phyloP scores from a whole-genome alignment of 75 land plant genomes.

The Adiantum capillusveneris region DNA sequence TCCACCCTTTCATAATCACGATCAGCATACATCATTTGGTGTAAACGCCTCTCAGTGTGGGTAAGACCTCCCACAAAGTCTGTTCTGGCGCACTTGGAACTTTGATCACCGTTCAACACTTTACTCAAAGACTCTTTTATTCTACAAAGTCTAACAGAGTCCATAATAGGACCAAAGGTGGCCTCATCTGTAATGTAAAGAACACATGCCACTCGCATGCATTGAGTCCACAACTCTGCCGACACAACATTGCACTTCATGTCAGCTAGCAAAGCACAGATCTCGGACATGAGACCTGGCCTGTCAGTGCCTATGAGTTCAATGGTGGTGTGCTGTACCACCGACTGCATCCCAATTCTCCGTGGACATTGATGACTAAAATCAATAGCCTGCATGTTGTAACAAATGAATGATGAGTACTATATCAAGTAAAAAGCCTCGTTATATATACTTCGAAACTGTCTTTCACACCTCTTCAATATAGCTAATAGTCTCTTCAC shows the following conservation, averaged over 20 bases:
- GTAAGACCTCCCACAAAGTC: conserved; percentile 26
- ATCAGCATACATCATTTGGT: conserved; percentile 75
- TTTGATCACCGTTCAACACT: conserved; percentile 16
- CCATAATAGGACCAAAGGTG: conserved; percentile 16
- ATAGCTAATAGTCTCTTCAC: neutral
- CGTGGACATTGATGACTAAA: conserved; percentile 3
- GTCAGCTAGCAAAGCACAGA: conserved; percentile 20
- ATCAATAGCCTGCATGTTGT: neutral
- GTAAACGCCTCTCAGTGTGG: conserved; percentile 71
- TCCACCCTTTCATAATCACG: conserved; percentile 43
- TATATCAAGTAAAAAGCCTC: neutral
- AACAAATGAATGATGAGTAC: neutral
- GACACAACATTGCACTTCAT: conserved; percentile 24
- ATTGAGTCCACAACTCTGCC: conserved; percentile 38
- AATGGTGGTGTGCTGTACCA: conserved; percentile 24
- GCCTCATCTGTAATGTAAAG: conserved; percentile 21
- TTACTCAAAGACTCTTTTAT: conserved; percentile 14
- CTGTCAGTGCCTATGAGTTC: conserved; percentile 29
- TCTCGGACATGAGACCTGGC: conserved; percentile 32
- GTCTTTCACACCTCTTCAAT: conserved; percentile 13
- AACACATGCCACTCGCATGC: conserved; percentile 23
- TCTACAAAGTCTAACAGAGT: neutral
- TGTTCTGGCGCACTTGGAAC: conserved; percentile 8
- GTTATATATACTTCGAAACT: neutral
- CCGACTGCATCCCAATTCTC: conserved; percentile 30